Conservation (phyloP, 805 yeast species). For the Saccharomycopsis lassenensis region DNA sequence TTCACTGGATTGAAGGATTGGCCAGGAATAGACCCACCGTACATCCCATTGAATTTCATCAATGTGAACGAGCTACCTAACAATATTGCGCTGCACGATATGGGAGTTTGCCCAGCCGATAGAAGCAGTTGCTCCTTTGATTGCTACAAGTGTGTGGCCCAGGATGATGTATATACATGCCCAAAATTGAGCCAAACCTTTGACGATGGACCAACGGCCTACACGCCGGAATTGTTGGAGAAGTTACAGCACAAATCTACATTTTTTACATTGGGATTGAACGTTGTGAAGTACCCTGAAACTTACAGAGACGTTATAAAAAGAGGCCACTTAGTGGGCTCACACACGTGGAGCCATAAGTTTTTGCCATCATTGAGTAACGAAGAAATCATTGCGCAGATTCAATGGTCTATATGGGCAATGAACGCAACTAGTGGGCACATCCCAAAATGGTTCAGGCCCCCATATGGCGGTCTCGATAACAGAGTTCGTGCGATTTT, state of each 20-base stretch:
- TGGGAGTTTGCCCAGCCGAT: constrained; percentile 47
- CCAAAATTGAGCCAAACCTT: constrained; percentile 72
- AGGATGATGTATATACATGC: constrained; percentile 71
- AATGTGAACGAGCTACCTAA: constrained; percentile 43
- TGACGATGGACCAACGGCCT: constrained; percentile 88
- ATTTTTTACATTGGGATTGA: constrained; percentile 77
- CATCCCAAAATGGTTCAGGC: constrained; percentile 87
- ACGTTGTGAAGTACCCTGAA: constrained; percentile 68
- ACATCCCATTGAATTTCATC: constrained; percentile 67
- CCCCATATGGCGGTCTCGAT: constrained; percentile 94
- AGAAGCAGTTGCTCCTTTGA: constrained; percentile 70
- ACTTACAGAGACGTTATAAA: constrained; percentile 45
- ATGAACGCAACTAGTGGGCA: constrained; percentile 89
- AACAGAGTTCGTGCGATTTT: constrained; percentile 72
- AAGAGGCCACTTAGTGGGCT: constrained; percentile 69
- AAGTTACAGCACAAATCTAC: constrained; percentile 51
- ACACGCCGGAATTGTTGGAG: constrained; percentile 49
- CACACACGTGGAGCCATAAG: constrained; percentile 91
- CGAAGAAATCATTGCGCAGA: constrained; percentile 76
- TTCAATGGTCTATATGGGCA: constrained; percentile 96
- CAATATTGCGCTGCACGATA: constrained; percentile 32
- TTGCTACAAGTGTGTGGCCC: constrained; percentile 66
- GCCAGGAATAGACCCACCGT: constrained; percentile 88
- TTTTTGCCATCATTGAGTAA: constrained; percentile 69
- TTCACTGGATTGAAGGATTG: constrained; percentile 66